phyloP scores from a whole-genome alignment of 2,329 filamentous ascomycete genomes.

The Exophiala calicioides region DNA sequence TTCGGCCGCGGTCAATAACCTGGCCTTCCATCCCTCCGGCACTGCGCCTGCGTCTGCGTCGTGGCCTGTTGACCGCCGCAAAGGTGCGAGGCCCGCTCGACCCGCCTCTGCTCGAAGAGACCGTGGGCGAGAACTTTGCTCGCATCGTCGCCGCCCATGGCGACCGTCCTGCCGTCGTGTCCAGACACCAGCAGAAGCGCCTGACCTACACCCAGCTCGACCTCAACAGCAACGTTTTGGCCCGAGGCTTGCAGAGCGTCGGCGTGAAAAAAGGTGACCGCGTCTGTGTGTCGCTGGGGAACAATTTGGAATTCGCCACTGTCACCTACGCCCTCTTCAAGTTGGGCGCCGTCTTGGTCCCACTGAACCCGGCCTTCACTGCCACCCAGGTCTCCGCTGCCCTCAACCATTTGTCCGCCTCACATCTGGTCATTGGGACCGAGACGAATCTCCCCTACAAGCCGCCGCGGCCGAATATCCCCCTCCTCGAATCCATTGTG shows the following conservation, averaged over 20 bases:
- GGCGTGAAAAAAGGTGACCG: conserved; percentile 55
- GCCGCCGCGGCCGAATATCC: conserved; percentile 60
- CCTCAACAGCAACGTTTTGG: conserved; percentile 38
- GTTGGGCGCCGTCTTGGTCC: conserved; percentile 90
- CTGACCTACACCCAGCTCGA: conserved; percentile 78
- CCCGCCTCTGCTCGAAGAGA: conserved; percentile 50
- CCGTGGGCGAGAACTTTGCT: conserved; percentile 49
- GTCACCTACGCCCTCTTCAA: conserved; percentile 86
- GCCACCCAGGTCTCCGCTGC: conserved; percentile 74
- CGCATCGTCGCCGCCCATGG: conserved; percentile 46
- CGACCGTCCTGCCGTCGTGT: conserved; percentile 59
- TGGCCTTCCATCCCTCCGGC: conserved; percentile 2
- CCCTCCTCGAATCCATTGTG: conserved; percentile 57
- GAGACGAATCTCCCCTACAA: conserved; percentile 79
- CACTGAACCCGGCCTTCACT: conserved; percentile 89
- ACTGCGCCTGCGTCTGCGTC: conserved; percentile 5
- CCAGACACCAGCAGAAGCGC: conserved; percentile 60
- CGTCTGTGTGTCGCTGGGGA: conserved; percentile 84
- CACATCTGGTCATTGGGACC: conserved; percentile 78
- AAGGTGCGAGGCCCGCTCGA: conserved; percentile 22
- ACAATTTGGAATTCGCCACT: conserved; percentile 78
- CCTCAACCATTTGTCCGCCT: conserved; percentile 70
- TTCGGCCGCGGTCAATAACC: conserved; percentile 13
- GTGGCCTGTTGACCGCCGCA: conserved; percentile 26
- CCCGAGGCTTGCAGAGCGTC: conserved; percentile 28